These are phyloP conservation scores for Stygiomarasmius scandens DNA, from an alignment of 1,284 basidiomycete species.

Conservation along the genomic window DNA sequence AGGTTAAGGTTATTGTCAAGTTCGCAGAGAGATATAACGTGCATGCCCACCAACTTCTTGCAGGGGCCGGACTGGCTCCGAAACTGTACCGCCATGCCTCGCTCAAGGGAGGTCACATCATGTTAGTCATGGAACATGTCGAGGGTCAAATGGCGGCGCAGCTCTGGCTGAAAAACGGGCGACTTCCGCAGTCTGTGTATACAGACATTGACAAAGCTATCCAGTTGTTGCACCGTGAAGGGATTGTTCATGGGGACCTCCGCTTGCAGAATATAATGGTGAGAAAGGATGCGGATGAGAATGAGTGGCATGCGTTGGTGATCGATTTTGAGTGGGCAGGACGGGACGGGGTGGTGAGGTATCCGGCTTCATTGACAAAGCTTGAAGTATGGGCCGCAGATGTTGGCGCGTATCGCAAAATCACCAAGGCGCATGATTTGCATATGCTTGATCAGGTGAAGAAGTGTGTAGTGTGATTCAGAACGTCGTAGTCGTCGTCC, in stretches of 20 bases:
- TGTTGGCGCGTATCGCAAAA: too few species aligned
- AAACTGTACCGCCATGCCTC: constrained; percentile 3
- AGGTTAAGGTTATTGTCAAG: constrained; percentile 11
- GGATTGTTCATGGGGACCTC: constrained; percentile 17
- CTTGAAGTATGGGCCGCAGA: too few species aligned
- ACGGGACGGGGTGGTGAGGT: too few species aligned
- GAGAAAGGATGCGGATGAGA: not conserved
- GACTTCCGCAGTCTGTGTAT: constrained; percentile 5
- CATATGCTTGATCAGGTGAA: too few species aligned
- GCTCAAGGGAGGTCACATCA: constrained; percentile 11
- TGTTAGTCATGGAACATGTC: constrained; percentile 18
- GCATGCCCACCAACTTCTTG: constrained; percentile 5
- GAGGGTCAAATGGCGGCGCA: not conserved
- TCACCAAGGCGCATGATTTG: too few species aligned
- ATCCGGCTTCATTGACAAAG: too few species aligned
- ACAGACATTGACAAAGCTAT: constrained; percentile 7
- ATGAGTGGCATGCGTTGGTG: not conserved
- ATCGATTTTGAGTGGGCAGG: too few species aligned
- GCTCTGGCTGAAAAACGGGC: not conserved
- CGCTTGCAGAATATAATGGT: constrained; percentile 16
- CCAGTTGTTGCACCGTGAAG: constrained; percentile 1
- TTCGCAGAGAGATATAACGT: constrained; percentile 12
- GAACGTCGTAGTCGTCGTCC: too few species aligned
- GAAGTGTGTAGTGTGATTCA: too few species aligned
- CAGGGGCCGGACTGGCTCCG: constrained; percentile 8